phyloP scores from a whole-genome alignment of 352 stramenopile genomes.

The Lagenidium sp. region DNA sequence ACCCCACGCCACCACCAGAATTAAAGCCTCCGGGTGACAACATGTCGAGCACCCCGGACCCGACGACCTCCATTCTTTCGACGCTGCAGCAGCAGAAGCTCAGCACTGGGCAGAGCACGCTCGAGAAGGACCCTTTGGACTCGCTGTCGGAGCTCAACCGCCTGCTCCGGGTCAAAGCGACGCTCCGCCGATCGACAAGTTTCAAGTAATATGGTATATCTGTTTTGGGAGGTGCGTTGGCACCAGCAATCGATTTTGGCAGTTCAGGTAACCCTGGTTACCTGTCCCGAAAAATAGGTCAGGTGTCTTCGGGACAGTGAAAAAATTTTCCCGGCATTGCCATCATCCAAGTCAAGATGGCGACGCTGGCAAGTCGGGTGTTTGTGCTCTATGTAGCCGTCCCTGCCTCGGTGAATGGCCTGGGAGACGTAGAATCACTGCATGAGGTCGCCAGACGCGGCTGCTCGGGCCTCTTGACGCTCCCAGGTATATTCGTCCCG shows the following conservation, averaged over 20 bases:
- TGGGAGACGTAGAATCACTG: not conserved
- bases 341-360: no score
- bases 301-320: no score
- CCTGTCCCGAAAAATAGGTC: no score
- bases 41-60: not conserved
- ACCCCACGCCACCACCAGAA: slow-evolving; percentile 1
- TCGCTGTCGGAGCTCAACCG: slow-evolving; percentile 48
- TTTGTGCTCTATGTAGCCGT: slow-evolving; percentile 13
- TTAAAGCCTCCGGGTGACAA: no score
- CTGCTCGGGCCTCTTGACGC: slow-evolving; percentile 42
- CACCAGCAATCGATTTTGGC: no score
- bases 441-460: slow-evolving; percentile 35
- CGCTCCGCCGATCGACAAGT: slow-evolving; percentile 19
- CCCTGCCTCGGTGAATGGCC: not conserved
- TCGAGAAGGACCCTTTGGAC: slow-evolving; percentile 31
- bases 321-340: no score
- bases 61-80: slow-evolving; percentile 12
- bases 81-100: slow-evolving; percentile 14
- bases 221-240: no score
- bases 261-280: no score
- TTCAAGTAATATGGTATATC: slow-evolving; percentile 11
- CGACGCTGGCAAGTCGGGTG: slow-evolving; percentile 13
- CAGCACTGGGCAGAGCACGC: slow-evolving; percentile 3
- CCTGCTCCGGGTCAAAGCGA: slow-evolving; percentile 42
- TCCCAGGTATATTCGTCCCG: slow-evolving; percentile 18